phyloP scores from a whole-genome alignment of 169 alveolate genomes.

The Plasmodium gaboni region DNA sequence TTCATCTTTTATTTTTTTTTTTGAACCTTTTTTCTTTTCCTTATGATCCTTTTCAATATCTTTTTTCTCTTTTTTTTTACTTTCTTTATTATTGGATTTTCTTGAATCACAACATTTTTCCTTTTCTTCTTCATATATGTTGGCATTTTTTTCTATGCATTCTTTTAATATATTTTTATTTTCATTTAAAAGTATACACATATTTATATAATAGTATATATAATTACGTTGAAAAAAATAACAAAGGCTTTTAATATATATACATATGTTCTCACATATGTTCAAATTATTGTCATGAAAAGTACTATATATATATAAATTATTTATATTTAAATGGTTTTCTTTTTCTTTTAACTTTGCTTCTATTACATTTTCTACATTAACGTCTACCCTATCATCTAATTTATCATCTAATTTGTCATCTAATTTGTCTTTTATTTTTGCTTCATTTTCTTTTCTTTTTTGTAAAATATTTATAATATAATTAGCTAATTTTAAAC shows the following conservation, averaged over 20 bases:
- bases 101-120: background rate
- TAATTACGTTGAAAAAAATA: slow-evolving; percentile 54
- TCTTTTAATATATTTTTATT: slow-evolving; percentile 21
- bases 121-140: slow-evolving; percentile 3
- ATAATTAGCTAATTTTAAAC: slow-evolving; percentile 19
- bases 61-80: slow-evolving; percentile 8
- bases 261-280: slow-evolving; percentile 39
- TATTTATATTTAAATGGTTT: slow-evolving; percentile 9
- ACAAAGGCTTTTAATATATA: slow-evolving; percentile 56
- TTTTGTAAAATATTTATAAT: slow-evolving; percentile 24
- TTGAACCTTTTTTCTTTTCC: background rate
- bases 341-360: background rate
- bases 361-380: background rate
- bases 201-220: slow-evolving; percentile 46
- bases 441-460: slow-evolving; percentile 11
- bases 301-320: slow-evolving; percentile 32
- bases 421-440: background rate
- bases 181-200: slow-evolving; percentile 45
- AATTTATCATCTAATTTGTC: background rate
- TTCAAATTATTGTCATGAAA: slow-evolving; percentile 18
- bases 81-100: background rate
- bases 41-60: background rate
- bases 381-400: background rate
- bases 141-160: slow-evolving; percentile 17
- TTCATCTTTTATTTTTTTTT: background rate